phyloP scores from a whole-genome alignment of 495 filamentous ascomycete species.

The Thermothielavioides terrestris region DNA sequence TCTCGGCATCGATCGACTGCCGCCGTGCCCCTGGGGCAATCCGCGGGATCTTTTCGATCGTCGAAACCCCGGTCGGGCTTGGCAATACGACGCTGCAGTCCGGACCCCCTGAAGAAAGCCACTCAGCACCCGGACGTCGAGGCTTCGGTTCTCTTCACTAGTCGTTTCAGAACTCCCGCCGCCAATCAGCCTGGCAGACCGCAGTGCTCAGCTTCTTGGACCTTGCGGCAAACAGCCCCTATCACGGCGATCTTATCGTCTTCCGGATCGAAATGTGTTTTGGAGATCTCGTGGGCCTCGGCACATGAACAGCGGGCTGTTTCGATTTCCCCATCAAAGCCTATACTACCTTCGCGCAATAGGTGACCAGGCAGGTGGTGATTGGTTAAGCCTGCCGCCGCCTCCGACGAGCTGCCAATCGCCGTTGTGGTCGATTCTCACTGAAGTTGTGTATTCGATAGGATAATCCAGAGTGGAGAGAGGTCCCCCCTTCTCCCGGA shows the following conservation, averaged over 20 bases:
- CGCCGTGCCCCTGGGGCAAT: background rate
- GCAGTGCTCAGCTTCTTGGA: background rate
- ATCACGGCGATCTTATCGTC: background rate
- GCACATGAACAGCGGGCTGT: background rate
- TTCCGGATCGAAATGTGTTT: background rate
- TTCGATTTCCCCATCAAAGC: no score
- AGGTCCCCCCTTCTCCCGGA: no score
- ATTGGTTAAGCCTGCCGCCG: no score
- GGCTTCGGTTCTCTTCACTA: conserved; percentile 4
- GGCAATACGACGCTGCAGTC: background rate
- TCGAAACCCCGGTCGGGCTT: background rate
- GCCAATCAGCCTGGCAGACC: background rate
- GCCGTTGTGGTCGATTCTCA: no score
- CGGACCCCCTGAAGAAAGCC: background rate
- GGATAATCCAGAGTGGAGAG: no score
- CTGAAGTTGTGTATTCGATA: no score
- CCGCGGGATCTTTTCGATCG: conserved; percentile 1
- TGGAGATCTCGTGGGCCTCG: conserved; percentile 1
- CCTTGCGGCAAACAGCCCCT: background rate
- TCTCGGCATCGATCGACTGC: background rate
- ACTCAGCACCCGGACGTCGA: background rate
- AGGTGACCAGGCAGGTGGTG: no score
- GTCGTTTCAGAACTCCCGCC: background rate
- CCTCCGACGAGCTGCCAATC: no score
- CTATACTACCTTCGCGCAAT: no score